A percentile compares a stretch with the other conserved stretches of the same genome.
These are phyloP conservation scores for Wickerhamiella azymoides DNA, from an alignment of 805 yeast genomes.

Conservation along the genomic window DNA sequence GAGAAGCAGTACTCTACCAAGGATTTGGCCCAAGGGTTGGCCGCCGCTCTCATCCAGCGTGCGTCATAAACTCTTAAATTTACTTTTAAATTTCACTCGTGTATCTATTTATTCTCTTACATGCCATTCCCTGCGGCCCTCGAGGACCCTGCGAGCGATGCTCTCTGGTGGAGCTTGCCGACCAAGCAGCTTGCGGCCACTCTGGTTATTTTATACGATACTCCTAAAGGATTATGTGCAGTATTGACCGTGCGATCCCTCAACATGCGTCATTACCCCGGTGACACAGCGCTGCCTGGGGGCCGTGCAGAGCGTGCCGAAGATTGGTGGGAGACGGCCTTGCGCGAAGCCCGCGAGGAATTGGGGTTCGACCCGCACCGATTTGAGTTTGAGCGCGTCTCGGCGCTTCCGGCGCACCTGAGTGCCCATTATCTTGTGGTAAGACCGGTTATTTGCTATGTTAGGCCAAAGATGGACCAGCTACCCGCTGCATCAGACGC, in stretches of 20 bases:
- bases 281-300: conserved; percentile 10
- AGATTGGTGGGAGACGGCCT: conserved; percentile 11
- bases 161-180: conserved; percentile 6
- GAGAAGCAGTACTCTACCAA: conserved; percentile 4
- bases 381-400: background rate
- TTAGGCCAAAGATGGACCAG: background rate
- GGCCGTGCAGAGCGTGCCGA: conserved; percentile 9
- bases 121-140: background rate
- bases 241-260: conserved; percentile 9
- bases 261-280: conserved; percentile 7
- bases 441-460: conserved; percentile 7
- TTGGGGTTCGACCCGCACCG: conserved; percentile 7
- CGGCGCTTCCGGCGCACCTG: conserved; percentile 10
- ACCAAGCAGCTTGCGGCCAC: conserved; percentile 5
- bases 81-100: background rate
- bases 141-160: conserved; percentile 2
- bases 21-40: conserved; percentile 17
- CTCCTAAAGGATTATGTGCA: conserved; percentile 4
- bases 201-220: conserved; percentile 8
- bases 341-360: conserved; percentile 9
- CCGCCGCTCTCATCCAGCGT: conserved; percentile 11
- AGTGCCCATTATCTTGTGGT: conserved; percentile 8
- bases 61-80: too few relatives aligned
- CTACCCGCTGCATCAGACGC: background rate
- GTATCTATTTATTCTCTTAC: background rate